Evolutionary conservation across 345 rosid species (phyloP).

Genomic region (Excoecaria cochinchinensis): DNA sequence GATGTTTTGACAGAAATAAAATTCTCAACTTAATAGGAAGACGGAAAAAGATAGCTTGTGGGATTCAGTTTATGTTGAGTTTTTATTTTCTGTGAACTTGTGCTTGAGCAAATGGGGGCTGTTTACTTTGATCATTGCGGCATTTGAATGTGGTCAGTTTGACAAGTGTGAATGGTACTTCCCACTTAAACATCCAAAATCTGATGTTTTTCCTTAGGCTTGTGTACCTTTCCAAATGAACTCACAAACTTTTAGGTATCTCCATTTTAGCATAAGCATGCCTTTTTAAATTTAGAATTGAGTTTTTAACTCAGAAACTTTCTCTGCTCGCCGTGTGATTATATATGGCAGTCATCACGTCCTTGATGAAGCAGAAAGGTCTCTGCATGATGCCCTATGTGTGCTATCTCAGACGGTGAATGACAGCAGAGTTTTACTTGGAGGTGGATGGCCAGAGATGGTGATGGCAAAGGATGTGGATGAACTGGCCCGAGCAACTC

Average conservation of each 20-base stretch:
- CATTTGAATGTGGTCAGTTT: too few species aligned
- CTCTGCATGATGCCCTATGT: slow-evolving; percentile 93
- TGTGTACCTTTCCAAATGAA: background rate
- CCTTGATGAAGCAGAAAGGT: slow-evolving; percentile 97
- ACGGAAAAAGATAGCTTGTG: too few species aligned
- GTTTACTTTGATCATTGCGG: too few species aligned
- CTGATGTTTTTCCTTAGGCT: too few species aligned
- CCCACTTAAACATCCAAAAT: too few species aligned
- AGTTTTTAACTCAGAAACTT: background rate
- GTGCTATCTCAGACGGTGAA: slow-evolving; percentile 95
- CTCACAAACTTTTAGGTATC: background rate
- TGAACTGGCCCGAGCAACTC: slow-evolving; percentile 86
- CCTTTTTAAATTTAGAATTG: background rate
- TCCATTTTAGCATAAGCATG: background rate
- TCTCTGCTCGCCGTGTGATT: background rate
- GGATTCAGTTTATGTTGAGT: background rate
- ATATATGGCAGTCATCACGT: slow-evolving; percentile 72
- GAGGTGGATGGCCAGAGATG: slow-evolving; percentile 99
- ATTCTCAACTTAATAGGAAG: too few species aligned
- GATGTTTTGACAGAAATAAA: too few species aligned
- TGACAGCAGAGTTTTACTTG: slow-evolving; percentile 84
- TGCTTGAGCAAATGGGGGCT: too few species aligned
- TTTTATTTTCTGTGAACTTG: background rate
- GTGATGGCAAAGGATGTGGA: slow-evolving; percentile 97
- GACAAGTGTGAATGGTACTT: too few species aligned